A percentile compares a stretch with the other conserved stretches of the same genome.
These are phyloP conservation scores for Amyloporia xantha DNA, from an alignment of 768 basidiomycete genomes.

Conservation along the genomic window DNA sequence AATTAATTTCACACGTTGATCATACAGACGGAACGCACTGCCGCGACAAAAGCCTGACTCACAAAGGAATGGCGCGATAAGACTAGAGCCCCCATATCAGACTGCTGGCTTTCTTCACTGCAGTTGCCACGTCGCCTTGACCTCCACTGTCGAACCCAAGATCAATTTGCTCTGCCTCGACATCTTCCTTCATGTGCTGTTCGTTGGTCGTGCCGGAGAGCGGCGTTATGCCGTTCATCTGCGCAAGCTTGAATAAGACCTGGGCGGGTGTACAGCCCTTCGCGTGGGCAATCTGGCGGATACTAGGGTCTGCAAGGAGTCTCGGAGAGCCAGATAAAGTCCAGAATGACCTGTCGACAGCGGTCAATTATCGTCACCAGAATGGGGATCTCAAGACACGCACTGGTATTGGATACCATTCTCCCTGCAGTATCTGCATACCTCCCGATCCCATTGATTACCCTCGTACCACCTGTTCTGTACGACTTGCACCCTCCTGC, in stretches of 20 bases:
- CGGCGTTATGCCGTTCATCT: neutral
- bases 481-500: slow-evolving; percentile 55
- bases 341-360: neutral
- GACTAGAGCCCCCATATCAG: neutral
- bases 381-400: slow-evolving; percentile 8
- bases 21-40: no score
- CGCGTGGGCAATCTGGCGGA: neutral
- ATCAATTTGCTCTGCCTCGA: neutral
- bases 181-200: neutral
- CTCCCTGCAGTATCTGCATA: slow-evolving; percentile 56
- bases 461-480: slow-evolving; percentile 85
- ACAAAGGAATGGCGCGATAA: no score
- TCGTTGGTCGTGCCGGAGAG: neutral
- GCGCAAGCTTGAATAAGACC: neutral
- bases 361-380: neutral
- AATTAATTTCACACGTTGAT: no score
- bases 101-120: neutral
- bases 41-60: no score
- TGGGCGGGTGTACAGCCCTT: neutral
- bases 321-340: neutral
- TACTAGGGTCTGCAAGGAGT: neutral
- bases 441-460: slow-evolving; percentile 66
- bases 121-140: neutral
- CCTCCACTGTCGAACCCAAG: no score
- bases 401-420: slow-evolving; percentile 72